Evolutionary conservation across 257 asterid species (phyloP).

Genomic region (Nicotiana noctiflora): DNA sequence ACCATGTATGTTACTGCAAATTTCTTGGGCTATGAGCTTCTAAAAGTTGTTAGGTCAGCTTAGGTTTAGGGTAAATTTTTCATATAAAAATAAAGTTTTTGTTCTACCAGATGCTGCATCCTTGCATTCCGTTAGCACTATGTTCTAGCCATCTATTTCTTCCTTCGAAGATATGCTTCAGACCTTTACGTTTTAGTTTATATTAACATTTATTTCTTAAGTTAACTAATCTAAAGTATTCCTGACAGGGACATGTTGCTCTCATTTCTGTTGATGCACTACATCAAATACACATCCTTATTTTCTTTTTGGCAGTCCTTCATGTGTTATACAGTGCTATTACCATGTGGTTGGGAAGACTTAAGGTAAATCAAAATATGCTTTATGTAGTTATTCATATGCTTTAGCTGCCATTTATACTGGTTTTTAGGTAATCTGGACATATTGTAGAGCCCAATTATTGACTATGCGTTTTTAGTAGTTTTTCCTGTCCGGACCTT

Average conservation of each 20-base stretch:
- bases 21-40: neutral
- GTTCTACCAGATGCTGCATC: constrained; percentile 1
- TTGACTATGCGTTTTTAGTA: neutral
- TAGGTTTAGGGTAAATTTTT: neutral
- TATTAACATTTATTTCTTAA: neutral
- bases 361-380: constrained; percentile 45
- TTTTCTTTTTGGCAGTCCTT: constrained; percentile 84
- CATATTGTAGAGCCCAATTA: neutral
- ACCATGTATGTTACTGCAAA: neutral
- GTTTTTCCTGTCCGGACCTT: neutral
- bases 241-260: constrained; percentile 47
- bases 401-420: neutral
- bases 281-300: constrained; percentile 89
- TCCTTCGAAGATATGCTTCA: neutral
- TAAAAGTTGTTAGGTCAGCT: neutral
- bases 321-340: constrained; percentile 76
- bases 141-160: neutral
- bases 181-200: neutral
- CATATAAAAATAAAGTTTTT: neutral
- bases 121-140: neutral
- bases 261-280: constrained; percentile 68
- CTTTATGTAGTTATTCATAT: neutral
- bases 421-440: neutral
- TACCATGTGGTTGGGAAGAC: constrained; percentile 87
- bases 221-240: constrained; percentile 10